Percentiles rank a stretch among this genome's conserved stretches.
Evolutionary conservation across 371 early-diverging fungal species (phyloP).

Genomic region (Rhizopus microsporus): DNA sequence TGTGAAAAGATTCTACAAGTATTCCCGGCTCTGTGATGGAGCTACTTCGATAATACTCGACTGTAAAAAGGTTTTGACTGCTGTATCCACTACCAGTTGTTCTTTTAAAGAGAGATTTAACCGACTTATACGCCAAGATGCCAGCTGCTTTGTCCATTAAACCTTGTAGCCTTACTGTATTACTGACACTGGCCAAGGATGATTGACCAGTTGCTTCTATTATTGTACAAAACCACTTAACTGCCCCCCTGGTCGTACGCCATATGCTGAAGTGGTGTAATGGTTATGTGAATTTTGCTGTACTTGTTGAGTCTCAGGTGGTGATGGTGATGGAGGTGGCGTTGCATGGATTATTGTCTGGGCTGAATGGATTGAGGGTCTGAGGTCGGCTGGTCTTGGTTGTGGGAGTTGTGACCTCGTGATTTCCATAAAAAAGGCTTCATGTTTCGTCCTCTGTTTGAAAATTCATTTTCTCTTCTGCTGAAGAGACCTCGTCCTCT

Average conservation of each 20-base stretch:
- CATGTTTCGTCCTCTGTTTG: too few relatives aligned
- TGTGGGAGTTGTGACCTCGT: too few relatives aligned
- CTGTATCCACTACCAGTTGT: not conserved
- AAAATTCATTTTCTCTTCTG: too few relatives aligned
- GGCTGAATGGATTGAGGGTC: too few relatives aligned
- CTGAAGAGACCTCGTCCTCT: too few relatives aligned
- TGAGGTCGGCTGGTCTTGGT: too few relatives aligned
- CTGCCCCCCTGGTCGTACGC: slow-evolving; percentile 7
- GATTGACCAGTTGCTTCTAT: slow-evolving; percentile 2
- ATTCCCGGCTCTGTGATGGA: slow-evolving; percentile 2
- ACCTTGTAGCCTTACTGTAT: slow-evolving; percentile 9
- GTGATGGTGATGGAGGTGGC: too few relatives aligned
- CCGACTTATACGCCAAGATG: not conserved
- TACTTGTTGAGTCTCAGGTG: too few relatives aligned
- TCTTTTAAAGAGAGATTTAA: not conserved
- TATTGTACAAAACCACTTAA: not conserved
- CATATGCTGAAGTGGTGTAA: slow-evolving; percentile 2
- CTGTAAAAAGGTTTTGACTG: not conserved
- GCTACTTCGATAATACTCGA: slow-evolving; percentile 4
- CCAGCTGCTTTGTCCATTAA: not conserved
- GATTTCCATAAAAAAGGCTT: too few relatives aligned
- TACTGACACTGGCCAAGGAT: slow-evolving; percentile 6
- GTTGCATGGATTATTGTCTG: too few relatives aligned
- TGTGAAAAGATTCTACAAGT: slow-evolving; percentile 10
- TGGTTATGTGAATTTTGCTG: too few relatives aligned